These are phyloP conservation scores for Kodamaea restingae DNA, from an alignment of 805 yeast species.

Conservation along the genomic window DNA sequence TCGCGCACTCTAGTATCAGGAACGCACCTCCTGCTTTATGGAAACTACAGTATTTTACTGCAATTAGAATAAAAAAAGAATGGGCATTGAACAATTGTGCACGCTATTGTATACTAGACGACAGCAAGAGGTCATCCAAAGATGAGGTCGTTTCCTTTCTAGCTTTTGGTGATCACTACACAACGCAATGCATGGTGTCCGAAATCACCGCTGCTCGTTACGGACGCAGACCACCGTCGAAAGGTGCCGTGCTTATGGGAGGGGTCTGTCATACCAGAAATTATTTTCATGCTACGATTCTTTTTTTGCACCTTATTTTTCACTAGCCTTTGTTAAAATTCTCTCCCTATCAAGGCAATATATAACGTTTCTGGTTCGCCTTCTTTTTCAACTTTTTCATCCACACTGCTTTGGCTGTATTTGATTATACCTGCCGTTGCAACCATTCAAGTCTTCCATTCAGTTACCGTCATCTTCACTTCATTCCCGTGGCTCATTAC, in stretches of 20 bases:
- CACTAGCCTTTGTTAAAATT: not conserved
- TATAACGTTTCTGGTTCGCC: slow-evolving; percentile 2
- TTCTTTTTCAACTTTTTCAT: not conserved
- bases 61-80: not conserved
- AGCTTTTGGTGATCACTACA: too few relatives aligned
- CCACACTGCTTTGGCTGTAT: slow-evolving; percentile 4
- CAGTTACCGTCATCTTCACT: not conserved
- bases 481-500: not conserved
- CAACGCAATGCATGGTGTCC: too few relatives aligned
- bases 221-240: too few relatives aligned
- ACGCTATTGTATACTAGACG: not conserved
- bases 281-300: slow-evolving; percentile 2
- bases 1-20: not conserved
- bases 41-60: slow-evolving; percentile 1
- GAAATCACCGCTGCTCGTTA: too few relatives aligned
- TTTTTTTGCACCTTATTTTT: slow-evolving; percentile 1
- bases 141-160: too few relatives aligned
- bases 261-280: too few relatives aligned
- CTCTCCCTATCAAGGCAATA: slow-evolving; percentile 3
- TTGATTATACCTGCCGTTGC: slow-evolving; percentile 2
- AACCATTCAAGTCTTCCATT: not conserved
- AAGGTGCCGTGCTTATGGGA: too few relatives aligned
- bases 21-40: not conserved
- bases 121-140: not conserved
- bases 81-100: not conserved